Conservation (phyloP, 495 filamentous ascomycete genomes). For the Hyaloscypha variabilis region DNA sequence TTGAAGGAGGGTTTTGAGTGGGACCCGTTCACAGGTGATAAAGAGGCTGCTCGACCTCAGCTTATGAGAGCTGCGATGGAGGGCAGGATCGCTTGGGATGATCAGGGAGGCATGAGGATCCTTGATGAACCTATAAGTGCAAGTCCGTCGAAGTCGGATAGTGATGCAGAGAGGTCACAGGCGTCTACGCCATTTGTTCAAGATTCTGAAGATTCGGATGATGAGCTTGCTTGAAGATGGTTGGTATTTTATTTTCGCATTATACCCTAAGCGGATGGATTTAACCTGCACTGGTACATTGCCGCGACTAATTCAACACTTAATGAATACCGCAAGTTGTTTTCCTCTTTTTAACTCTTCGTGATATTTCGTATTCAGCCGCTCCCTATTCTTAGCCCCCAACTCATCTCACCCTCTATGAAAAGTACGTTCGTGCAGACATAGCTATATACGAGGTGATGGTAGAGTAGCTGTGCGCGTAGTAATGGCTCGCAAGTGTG, state of each 20-base stretch:
- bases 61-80: slow-evolving; percentile 59
- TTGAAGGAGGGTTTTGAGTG: slow-evolving; percentile 81
- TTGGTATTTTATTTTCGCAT: not conserved
- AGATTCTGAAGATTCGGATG: not conserved
- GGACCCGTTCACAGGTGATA: slow-evolving; percentile 72
- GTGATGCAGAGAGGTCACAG: not conserved
- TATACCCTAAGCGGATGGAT: no score
- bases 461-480: no score
- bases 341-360: no score
- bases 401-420: no score
- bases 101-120: slow-evolving; percentile 36
- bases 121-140: slow-evolving; percentile 8
- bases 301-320: no score
- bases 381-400: no score
- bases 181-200: not conserved
- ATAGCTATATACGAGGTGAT: no score
- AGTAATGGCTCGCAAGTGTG: no score
- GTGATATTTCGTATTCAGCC: no score
- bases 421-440: no score
- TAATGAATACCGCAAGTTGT: no score
- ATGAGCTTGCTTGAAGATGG: not conserved
- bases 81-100: slow-evolving; percentile 65
- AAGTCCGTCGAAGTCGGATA: not conserved
- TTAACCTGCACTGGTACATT: no score
- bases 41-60: slow-evolving; percentile 55